Evolutionary conservation across 371 early-diverging fungal species (phyloP).

Genomic region (Mucor piriformis): DNA sequence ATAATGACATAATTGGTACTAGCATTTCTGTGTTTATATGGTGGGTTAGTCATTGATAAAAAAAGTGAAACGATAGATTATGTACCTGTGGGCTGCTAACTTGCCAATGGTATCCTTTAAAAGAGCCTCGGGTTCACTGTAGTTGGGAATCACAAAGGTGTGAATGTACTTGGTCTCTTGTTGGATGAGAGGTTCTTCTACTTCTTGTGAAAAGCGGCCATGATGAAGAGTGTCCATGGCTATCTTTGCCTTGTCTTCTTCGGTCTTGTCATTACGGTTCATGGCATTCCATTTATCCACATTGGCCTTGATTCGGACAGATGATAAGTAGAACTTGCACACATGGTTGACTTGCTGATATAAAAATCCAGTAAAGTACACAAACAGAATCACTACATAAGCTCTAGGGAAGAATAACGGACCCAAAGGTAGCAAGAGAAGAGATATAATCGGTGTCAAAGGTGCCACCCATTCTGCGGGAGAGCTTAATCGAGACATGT

Average conservation of each 20-base stretch:
- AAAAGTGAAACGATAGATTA: not conserved
- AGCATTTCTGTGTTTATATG: constrained; percentile 33
- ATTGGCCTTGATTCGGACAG: constrained; percentile 33
- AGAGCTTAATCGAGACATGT: constrained; percentile 31
- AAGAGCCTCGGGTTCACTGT: constrained; percentile 56
- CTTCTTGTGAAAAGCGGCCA: constrained; percentile 3
- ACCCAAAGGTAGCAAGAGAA: constrained; percentile 44
- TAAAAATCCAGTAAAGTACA: constrained; percentile 45
- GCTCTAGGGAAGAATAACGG: constrained; percentile 47
- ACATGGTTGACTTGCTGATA: constrained; percentile 52
- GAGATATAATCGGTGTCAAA: constrained; percentile 40
- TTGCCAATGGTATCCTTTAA: constrained; percentile 48
- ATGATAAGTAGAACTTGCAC: constrained; percentile 46
- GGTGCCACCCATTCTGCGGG: constrained; percentile 58
- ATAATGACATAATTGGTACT: constrained; percentile 55
- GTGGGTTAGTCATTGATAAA: no score
- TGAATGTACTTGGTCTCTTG: constrained; percentile 26
- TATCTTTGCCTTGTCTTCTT: constrained; percentile 16
- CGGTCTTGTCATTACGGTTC: constrained; percentile 14
- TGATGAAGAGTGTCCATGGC: constrained; percentile 1
- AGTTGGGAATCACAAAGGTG: constrained; percentile 68
- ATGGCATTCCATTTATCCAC: constrained; percentile 36
- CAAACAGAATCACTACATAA: constrained; percentile 44
- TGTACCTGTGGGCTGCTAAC: constrained; percentile 47
- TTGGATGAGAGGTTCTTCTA: constrained; percentile 8